Conservation (phyloP, 148 eudicot species). For the Gaultheria prostrata region DNA sequence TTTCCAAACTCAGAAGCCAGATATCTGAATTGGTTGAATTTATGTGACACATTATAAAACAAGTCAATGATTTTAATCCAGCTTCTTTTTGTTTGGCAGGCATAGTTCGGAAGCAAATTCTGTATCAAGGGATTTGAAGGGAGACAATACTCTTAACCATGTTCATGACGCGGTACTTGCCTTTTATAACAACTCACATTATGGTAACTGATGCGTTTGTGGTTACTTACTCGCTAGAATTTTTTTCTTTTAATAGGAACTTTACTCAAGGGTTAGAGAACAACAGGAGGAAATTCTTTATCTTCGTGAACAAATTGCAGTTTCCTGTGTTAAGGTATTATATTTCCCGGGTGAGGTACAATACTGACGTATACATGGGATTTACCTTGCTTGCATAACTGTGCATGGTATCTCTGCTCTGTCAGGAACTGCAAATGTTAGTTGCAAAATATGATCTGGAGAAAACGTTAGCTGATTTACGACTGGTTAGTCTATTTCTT, state of each 20-base stretch:
- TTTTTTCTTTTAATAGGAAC: slow-evolving; percentile 49
- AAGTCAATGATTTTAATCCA: not conserved
- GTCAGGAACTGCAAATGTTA: slow-evolving; percentile 74
- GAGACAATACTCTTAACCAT: slow-evolving; percentile 28
- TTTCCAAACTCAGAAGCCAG: not conserved
- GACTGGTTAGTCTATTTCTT: slow-evolving; percentile 59
- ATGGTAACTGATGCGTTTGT: not conserved
- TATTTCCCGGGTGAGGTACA: slow-evolving; percentile 10
- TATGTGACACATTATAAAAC: not conserved
- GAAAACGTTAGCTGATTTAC: slow-evolving; percentile 67
- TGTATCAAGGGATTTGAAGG: slow-evolving; percentile 40
- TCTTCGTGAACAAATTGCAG: slow-evolving; percentile 62
- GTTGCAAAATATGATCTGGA: slow-evolving; percentile 79
- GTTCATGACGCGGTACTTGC: slow-evolving; percentile 46
- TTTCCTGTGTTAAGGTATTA: slow-evolving; percentile 63
- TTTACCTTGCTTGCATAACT: slow-evolving; percentile 13
- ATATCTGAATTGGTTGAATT: not conserved
- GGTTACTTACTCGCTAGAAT: slow-evolving; percentile 8
- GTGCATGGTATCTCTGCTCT: slow-evolving; percentile 20
- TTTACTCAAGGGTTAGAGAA: slow-evolving; percentile 45
- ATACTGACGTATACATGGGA: not conserved
- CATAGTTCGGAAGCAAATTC: slow-evolving; percentile 36
- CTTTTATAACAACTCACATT: not conserved
- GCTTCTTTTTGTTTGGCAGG: slow-evolving; percentile 28
- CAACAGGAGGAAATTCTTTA: slow-evolving; percentile 59